Percentiles rank a stretch among this genome's conserved stretches.
Conservation (phyloP, 2,329 filamentous ascomycete species). For the Microdochium bolleyi region DNA sequence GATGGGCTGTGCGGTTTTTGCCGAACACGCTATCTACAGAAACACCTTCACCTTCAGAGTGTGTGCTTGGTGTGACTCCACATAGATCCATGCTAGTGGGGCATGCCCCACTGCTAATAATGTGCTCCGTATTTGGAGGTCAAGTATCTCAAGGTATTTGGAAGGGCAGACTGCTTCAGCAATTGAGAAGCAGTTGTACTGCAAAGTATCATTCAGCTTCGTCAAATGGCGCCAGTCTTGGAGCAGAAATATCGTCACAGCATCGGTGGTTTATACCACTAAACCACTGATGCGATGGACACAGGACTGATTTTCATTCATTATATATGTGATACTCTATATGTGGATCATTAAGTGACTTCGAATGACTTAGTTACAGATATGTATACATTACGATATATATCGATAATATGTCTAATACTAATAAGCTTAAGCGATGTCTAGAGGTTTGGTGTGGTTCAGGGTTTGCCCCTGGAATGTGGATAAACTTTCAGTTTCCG, state of each 20-base stretch:
- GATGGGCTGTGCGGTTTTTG: no score
- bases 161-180: not conserved
- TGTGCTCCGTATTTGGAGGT: not conserved
- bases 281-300: constrained; percentile 40
- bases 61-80: no score
- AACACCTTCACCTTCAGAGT: no score
- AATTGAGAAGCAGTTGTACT: not conserved
- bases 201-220: not conserved
- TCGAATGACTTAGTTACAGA: not conserved
- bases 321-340: not conserved
- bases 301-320: no score
- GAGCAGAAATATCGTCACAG: constrained; percentile 4
- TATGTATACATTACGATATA: not conserved
- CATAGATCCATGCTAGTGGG: no score
- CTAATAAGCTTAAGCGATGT: not conserved
- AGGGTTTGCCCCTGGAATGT: not conserved
- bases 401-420: not conserved
- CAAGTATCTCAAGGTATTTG: not conserved
- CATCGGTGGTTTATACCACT: constrained; percentile 47
- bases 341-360: not conserved
- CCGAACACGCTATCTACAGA: no score
- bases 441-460: not conserved
- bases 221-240: not conserved
- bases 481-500: not conserved
- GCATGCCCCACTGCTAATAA: not conserved